phyloP scores from a whole-genome alignment of 2,329 filamentous ascomycete genomes.

The Zymoseptoria brevis region DNA sequence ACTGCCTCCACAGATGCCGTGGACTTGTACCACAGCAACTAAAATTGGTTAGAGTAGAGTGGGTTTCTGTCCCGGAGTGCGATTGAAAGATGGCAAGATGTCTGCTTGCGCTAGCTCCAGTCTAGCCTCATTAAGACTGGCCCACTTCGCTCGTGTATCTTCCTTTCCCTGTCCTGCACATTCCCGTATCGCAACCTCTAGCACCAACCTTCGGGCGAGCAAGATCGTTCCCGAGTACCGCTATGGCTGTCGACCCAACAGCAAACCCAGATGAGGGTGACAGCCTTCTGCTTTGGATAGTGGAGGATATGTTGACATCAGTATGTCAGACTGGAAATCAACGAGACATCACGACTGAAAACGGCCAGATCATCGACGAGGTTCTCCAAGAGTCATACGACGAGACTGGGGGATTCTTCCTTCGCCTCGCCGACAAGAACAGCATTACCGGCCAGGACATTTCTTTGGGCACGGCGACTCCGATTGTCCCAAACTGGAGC shows the following conservation, averaged over 20 bases:
- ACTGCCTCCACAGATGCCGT: background rate
- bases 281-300: background rate
- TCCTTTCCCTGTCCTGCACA: background rate
- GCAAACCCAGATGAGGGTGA: background rate
- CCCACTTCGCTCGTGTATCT: background rate
- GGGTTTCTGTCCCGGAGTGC: background rate
- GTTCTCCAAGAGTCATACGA: slow-evolving; percentile 2
- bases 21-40: background rate
- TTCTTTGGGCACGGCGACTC: slow-evolving; percentile 1
- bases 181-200: background rate
- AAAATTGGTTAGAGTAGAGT: too few species aligned
- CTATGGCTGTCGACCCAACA: background rate
- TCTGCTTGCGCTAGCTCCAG: background rate
- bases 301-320: background rate
- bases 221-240: background rate
- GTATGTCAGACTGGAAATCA: background rate
- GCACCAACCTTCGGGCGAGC: background rate
- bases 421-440: slow-evolving; percentile 7
- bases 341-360: background rate
- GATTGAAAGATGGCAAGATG: background rate
- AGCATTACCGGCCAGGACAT: background rate
- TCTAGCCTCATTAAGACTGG: background rate
- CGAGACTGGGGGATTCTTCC: background rate
- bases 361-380: slow-evolving; percentile 4
- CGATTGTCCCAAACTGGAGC: slow-evolving; percentile 2